Percentiles rank a stretch among this genome's conserved stretches.
These are phyloP conservation scores for Phytopythium chamaehyphon DNA, from an alignment of 352 stramenopile genomes.

Conservation along the genomic window DNA sequence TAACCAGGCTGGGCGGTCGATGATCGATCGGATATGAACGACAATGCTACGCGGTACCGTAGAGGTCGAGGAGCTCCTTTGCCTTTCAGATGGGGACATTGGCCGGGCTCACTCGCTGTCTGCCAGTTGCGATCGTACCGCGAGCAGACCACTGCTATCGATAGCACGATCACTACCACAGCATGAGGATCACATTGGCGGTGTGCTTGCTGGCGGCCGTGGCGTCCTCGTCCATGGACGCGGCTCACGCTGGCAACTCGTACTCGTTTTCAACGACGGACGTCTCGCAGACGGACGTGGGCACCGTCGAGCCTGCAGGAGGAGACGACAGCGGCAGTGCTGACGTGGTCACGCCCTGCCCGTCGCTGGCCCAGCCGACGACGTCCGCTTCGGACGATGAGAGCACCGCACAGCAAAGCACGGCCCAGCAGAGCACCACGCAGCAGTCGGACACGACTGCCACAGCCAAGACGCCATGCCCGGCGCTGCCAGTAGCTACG, in stretches of 20 bases:
- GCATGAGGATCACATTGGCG: background rate
- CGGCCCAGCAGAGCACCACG: background rate
- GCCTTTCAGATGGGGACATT: no score
- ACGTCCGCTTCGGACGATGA: background rate
- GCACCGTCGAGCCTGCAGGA: conserved; percentile 17
- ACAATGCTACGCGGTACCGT: no score
- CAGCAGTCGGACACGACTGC: no score
- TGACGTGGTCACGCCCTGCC: conserved; percentile 12
- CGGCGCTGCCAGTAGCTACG: conserved; percentile 1
- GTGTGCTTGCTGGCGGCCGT: conserved; percentile 17
- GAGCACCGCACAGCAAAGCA: background rate
- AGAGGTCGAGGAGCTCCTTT: no score
- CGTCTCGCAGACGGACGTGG: conserved; percentile 17
- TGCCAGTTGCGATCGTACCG: no score
- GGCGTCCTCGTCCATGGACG: conserved; percentile 15
- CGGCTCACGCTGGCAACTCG: conserved; percentile 15
- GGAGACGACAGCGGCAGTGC: conserved; percentile 4
- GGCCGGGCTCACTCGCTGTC: no score
- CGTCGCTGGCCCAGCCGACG: conserved; percentile 15
- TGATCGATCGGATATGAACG: no score
- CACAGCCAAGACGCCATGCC: background rate
- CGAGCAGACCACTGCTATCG: no score
- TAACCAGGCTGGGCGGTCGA: no score
- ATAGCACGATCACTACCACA: no score
- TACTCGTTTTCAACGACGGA: conserved; percentile 10